Percentiles rank a stretch among this genome's conserved stretches.
Conservation (phyloP, 2,329 filamentous ascomycete genomes). For the Pseudocercospora eumusae region DNA sequence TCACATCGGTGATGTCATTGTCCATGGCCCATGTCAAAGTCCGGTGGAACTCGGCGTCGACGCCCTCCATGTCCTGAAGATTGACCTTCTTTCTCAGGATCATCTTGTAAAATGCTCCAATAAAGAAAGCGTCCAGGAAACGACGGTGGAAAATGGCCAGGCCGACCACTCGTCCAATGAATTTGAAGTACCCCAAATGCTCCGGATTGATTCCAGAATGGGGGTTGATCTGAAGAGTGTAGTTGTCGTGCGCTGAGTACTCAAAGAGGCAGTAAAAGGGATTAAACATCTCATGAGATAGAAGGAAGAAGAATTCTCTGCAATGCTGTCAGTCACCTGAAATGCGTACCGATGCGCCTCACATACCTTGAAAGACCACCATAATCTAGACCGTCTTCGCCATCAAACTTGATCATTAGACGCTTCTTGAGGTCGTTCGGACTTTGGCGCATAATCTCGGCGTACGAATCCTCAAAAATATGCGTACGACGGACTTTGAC, state of each 20-base stretch:
- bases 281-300: constrained; percentile 99
- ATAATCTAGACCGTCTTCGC: constrained; percentile 96
- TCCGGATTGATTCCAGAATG: constrained; percentile 99
- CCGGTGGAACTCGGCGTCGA: constrained; percentile 95
- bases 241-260: constrained; percentile 99
- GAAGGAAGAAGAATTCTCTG: constrained; percentile 97
- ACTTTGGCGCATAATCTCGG: constrained; percentile 95
- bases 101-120: constrained; percentile 99
- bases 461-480: constrained; percentile 98
- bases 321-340: constrained; percentile 34
- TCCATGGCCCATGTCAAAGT: constrained; percentile 97
- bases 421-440: constrained; percentile 96
- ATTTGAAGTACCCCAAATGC: constrained; percentile 99
- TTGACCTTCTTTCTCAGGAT: constrained; percentile 89
- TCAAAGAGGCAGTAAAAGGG: constrained; percentile 99
- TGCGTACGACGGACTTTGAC: constrained; percentile 96
- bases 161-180: constrained; percentile 95
- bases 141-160: constrained; percentile 96
- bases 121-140: constrained; percentile 98
- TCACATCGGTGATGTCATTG: constrained; percentile 91
- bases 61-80: constrained; percentile 96
- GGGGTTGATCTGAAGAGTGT: constrained; percentile 98
- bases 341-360: background rate
- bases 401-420: constrained; percentile 99
- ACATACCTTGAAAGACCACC: constrained; percentile 81